Evolutionary conservation across 2,329 filamentous ascomycete genomes (phyloP), one percentile per base, ranked within the genome.

Genomic region (Akanthomyces uredinophilus): DNA sequence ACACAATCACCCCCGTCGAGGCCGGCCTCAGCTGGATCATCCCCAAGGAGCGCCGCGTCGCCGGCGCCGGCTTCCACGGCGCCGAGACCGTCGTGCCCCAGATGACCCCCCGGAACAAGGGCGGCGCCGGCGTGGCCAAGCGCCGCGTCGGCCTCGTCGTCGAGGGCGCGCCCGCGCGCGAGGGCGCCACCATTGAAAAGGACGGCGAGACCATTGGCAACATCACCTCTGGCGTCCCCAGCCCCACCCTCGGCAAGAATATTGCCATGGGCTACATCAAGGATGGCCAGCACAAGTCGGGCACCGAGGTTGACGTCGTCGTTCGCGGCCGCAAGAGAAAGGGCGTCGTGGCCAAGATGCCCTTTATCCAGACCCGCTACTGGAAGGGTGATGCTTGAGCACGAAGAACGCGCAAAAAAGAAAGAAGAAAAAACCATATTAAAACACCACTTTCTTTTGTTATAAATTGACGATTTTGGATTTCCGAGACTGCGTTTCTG

Each of bases 221-320:
- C 41, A 82, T 99, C 65, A 99, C 95, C 5, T 96, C 91, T 68
- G 95, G 95, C 18, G 91, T 92, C 67, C 95, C 95, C 0, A 93
- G 89, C 71, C 95, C 95, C 2, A 91, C 89, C 0, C 78, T 97
- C 53, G 87, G 88, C 66, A 89, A 89, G 80, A 97, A 98, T 75
- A 94, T 99, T 65, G 92, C 94, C 62, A 99, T 99, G 95, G 95
- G 88, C 0, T 96, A 96, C 72, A 81, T 97, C 71, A 86, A 87
- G 75, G 87, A 90, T 65, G 91, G 91, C 0, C 77, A 88, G 72
- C 91, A 96, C 74, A 96, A 96, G 82, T 81, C 84, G 37, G 92
- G 92, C 13, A 96, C 92, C 1, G 88, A 94, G 77, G 79, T 96
- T 7, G 83, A 87, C 20, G 87, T 96, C 4, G 74, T 91, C 44